Conservation (phyloP, 257 asterid species). For the Solanum corneliomulleri region DNA sequence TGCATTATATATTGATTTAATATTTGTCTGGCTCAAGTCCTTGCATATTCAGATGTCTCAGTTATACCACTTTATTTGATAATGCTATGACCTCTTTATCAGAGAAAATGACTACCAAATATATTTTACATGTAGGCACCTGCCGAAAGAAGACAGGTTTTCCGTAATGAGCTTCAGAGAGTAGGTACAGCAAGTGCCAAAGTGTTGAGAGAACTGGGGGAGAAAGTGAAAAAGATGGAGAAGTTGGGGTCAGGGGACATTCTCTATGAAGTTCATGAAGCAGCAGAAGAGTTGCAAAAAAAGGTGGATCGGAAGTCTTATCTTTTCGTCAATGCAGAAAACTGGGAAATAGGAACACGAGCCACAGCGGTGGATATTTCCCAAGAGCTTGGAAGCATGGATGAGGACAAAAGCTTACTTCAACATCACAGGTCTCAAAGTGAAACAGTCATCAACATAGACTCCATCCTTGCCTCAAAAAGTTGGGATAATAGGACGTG, state of each 20-base stretch:
- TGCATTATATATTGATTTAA: neutral
- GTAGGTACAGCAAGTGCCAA: slow-evolving; percentile 49
- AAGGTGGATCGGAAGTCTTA: slow-evolving; percentile 49
- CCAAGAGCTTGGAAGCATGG: slow-evolving; percentile 12
- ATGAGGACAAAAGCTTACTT: slow-evolving; percentile 1
- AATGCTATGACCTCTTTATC: neutral
- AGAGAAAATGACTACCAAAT: neutral
- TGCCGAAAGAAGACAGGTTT: slow-evolving; percentile 56
- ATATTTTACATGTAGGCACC: slow-evolving; percentile 35
- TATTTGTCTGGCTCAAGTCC: neutral
- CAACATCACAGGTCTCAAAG: slow-evolving; percentile 23
- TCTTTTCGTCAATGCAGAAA: slow-evolving; percentile 54
- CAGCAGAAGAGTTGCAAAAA: slow-evolving; percentile 36
- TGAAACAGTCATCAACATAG: slow-evolving; percentile 30
- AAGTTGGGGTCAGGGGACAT: slow-evolving; percentile 24
- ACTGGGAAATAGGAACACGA: slow-evolving; percentile 44
- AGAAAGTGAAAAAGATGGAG: slow-evolving; percentile 56
- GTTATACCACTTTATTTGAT: neutral
- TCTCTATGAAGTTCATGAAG: slow-evolving; percentile 33
- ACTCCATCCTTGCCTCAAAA: slow-evolving; percentile 15
- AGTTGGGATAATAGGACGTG: slow-evolving; percentile 28
- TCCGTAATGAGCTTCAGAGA: slow-evolving; percentile 43
- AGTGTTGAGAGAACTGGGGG: slow-evolving; percentile 46
- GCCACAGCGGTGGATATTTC: slow-evolving; percentile 17
- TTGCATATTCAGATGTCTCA: neutral